These are phyloP conservation scores for Daldinia concentrica DNA, from an alignment of 495 filamentous ascomycete species.

Conservation along the genomic window DNA sequence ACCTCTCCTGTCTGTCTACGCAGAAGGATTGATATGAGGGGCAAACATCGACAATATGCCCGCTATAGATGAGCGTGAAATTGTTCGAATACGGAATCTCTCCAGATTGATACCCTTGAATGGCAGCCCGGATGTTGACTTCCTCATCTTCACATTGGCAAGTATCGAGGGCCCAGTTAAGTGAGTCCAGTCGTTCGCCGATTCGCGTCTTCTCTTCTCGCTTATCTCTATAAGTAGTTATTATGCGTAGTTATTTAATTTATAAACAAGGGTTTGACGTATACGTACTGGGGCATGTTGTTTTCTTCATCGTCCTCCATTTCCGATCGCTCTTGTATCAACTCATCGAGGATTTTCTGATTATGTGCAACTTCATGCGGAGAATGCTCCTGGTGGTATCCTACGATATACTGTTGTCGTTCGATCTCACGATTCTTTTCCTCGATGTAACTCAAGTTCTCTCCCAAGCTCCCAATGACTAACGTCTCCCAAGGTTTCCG, in stretches of 20 bases:
- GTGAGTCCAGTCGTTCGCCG: conserved; percentile 42
- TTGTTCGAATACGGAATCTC: conserved; percentile 50
- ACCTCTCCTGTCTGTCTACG: conserved; percentile 49
- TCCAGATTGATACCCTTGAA: conserved; percentile 54
- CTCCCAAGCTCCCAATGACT: conserved; percentile 45
- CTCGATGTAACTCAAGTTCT: conserved; percentile 53
- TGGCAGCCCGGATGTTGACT: conserved; percentile 56
- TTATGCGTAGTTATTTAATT: not conserved
- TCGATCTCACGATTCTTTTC: conserved; percentile 52
- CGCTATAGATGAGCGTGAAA: conserved; percentile 58
- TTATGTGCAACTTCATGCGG: conserved; percentile 39
- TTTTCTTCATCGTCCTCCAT: conserved; percentile 54
- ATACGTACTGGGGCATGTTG: conserved; percentile 50
- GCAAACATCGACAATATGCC: conserved; percentile 56
- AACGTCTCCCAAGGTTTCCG: conserved; percentile 45
- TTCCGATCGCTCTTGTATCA: conserved; percentile 45
- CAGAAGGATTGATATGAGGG: conserved; percentile 51
- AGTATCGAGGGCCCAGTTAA: conserved; percentile 46
- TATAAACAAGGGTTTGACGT: not conserved
- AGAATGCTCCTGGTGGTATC: conserved; percentile 46
- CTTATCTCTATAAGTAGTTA: conserved; percentile 35
- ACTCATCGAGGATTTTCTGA: conserved; percentile 41
- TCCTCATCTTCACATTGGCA: conserved; percentile 52
- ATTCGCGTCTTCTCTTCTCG: conserved; percentile 45
- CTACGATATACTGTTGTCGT: conserved; percentile 47